Base-by-base conservation (phyloP, 1,139 yeast species). In the Pichia sp. region DNA sequence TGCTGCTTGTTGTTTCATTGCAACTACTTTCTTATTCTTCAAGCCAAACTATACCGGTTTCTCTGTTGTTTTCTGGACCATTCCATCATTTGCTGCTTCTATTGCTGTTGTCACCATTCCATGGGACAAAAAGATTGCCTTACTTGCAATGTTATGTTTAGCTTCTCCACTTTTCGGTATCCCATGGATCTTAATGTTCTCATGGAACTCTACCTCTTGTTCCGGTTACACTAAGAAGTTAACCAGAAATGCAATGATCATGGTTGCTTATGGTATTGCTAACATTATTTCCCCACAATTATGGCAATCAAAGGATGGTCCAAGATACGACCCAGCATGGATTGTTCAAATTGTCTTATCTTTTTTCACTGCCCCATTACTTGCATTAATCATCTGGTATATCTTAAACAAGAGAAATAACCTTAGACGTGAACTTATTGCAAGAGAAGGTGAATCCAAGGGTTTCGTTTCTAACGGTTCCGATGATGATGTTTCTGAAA, bases 261-360 rank as follows among this genome's bases (percentile, higher is more conserved):
- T 72, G 69, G 58, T 67, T 33, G 65, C 65, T 37, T 73, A 69
- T 46, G 64, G 71, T 45, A 52, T 72, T 34, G 65, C 75, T 1
- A 74, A 74, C 48, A 68, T 74, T 44, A 69, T 74, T 19, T 70
- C 76, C 0, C 77, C 79, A 7, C 78, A 73, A 57, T 54, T 73
- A 22, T 73, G 76, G 75, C 62, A 64, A 53, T 67, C 49, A 12
- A 59, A 53, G 15, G 74, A 71, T 46, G 69, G 66, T 4, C 77
- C 77, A 45, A 61, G 76, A 51, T 73, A 69, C 50, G 49, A 62
- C 40, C 72, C 73, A 2, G 81, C 82, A 0, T 77, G 82, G 81
- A 67, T 72, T 42, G 76, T 76, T n/a, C 79, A 75, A 56, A 75
- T 77, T 42, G 76, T 76, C 4, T 57, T 75, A 21, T 69, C 77